Conservation (phyloP, 352 stramenopile genomes). For the Phytophthora pisi region DNA sequence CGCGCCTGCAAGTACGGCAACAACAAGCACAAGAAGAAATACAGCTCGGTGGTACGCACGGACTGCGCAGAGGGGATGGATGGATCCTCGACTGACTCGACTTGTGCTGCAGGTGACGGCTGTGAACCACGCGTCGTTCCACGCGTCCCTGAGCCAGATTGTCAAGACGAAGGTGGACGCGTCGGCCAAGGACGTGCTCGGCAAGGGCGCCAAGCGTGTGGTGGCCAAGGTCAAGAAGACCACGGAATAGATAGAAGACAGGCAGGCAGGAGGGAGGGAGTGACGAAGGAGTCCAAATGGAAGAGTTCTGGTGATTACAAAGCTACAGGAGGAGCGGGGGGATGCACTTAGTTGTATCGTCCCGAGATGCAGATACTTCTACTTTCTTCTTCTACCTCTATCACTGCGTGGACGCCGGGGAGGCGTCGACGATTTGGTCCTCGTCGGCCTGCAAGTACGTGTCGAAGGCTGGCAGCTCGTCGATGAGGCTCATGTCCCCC, state of each 20-base stretch:
- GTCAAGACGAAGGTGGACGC: constrained; percentile 73
- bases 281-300: constrained; percentile 22
- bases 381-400: constrained; percentile 1
- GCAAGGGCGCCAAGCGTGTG: constrained; percentile 38
- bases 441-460: constrained; percentile 39
- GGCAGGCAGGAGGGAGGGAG: neutral
- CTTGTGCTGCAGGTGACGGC: constrained; percentile 51
- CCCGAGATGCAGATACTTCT: constrained; percentile 7
- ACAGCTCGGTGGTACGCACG: constrained; percentile 65
- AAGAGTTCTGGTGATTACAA: constrained; percentile 40
- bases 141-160: constrained; percentile 69
- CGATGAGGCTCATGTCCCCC: constrained; percentile 67
- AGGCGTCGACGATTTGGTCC: constrained; percentile 64
- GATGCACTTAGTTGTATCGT: constrained; percentile 2
- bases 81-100: constrained; percentile 5
- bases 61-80: neutral
- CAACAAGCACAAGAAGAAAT: constrained; percentile 90
- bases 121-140: constrained; percentile 64
- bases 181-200: constrained; percentile 32
- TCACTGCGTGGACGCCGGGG: constrained; percentile 40
- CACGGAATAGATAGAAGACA: constrained; percentile 54
- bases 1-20: constrained; percentile 82
- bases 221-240: constrained; percentile 69
- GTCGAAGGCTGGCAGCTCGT: constrained; percentile 61
- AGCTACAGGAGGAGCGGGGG: constrained; percentile 16